Percentiles rank a stretch among this genome's conserved stretches.
Evolutionary conservation across 2,329 filamentous ascomycete species (phyloP).

Genomic region (Tricladium varicosporioides): DNA sequence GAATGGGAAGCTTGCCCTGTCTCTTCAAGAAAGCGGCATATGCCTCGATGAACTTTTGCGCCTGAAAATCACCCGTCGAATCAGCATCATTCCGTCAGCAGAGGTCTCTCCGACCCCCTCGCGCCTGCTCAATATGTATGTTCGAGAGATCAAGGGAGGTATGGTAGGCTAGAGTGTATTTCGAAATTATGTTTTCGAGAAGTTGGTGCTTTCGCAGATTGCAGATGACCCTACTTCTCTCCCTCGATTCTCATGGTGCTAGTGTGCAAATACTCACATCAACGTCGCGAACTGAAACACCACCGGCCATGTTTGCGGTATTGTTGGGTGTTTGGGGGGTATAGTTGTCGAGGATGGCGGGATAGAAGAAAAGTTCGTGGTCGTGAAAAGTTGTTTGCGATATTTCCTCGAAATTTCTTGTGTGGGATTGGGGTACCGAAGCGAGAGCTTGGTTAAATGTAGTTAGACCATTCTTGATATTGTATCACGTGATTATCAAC

Average conservation of each 20-base stretch:
- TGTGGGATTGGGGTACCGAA: not conserved
- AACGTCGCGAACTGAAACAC: constrained; percentile 81
- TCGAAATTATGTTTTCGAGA: constrained; percentile 19
- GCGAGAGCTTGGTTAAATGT: not conserved
- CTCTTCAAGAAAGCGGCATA: constrained; percentile 91
- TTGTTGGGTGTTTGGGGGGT: constrained; percentile 25
- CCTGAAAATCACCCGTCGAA: constrained; percentile 52
- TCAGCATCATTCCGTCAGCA: constrained; percentile 74
- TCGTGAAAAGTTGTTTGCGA: not conserved
- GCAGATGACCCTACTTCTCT: constrained; percentile 9
- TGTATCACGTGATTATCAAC: too few species aligned
- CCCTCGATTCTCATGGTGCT: constrained; percentile 8
- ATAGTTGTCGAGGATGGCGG: constrained; percentile 11
- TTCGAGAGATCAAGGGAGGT: constrained; percentile 22
- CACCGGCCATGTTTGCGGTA: constrained; percentile 74
- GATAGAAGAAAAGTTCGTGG: constrained; percentile 1
- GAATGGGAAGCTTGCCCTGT: constrained; percentile 88
- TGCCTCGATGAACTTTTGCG: constrained; percentile 84
- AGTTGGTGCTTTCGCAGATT: constrained; percentile 9
- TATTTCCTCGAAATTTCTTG: not conserved
- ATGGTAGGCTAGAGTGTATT: not conserved
- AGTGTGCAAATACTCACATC: constrained; percentile 60
- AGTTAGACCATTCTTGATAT: too few species aligned
- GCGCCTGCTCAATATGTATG: constrained; percentile 57
- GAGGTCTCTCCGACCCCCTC: constrained; percentile 71